Evolutionary conservation across 345 rosid species (phyloP).

Genomic region (Corchorus capsularis): DNA sequence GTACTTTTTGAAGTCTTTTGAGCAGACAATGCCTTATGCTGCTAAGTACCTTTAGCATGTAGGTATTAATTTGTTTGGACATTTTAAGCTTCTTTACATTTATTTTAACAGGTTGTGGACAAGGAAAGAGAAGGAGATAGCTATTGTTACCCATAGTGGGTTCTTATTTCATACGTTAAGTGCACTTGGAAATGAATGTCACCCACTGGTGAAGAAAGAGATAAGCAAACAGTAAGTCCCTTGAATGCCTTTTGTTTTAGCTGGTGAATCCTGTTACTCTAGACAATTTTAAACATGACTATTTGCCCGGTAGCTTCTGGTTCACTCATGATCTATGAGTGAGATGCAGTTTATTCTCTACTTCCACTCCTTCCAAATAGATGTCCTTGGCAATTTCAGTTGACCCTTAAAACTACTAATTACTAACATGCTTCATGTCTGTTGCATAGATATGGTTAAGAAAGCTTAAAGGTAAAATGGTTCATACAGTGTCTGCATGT

Average conservation of each 20-base stretch:
- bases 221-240: slow-evolving; percentile 70
- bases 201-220: slow-evolving; percentile 72
- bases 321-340: neutral
- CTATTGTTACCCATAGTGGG: slow-evolving; percentile 92
- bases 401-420: too few relatives aligned
- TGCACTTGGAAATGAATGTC: slow-evolving; percentile 76
- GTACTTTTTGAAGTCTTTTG: neutral
- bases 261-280: slow-evolving; percentile 8
- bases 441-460: neutral
- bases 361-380: neutral
- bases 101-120: slow-evolving; percentile 81
- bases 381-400: slow-evolving; percentile 6
- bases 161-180: slow-evolving; percentile 80
- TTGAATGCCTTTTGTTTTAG: slow-evolving; percentile 4
- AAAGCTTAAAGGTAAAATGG: neutral
- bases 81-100: slow-evolving; percentile 5
- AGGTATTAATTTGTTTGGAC: slow-evolving; percentile 5
- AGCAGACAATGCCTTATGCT: neutral
- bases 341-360: neutral
- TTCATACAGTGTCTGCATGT: neutral
- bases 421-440: neutral
- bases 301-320: neutral
- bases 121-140: slow-evolving; percentile 95
- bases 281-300: neutral
- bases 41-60: neutral